Evolutionary conservation across 2,329 filamentous ascomycete species (phyloP).

Genomic region (Cordyceps fumosorosea): DNA sequence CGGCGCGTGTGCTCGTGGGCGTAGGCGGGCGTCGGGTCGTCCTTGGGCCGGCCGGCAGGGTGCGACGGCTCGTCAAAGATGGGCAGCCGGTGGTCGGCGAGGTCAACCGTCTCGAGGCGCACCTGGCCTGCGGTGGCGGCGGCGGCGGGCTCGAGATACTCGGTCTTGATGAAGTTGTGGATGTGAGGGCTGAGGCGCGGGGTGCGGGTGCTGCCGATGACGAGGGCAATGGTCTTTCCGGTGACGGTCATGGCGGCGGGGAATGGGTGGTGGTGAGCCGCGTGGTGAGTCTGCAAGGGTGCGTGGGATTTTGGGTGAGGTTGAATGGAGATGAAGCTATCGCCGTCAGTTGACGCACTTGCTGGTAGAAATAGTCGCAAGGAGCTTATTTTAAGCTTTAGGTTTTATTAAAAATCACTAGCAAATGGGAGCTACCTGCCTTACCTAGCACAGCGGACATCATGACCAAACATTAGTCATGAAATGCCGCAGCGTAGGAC

Average conservation of each 20-base stretch:
- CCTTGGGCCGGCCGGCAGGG: constrained; percentile 28
- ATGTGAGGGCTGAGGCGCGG: constrained; percentile 26
- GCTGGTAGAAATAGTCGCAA: not conserved
- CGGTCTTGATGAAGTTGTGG: constrained; percentile 23
- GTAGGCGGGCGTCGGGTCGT: constrained; percentile 24
- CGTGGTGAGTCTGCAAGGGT: too few relatives aligned
- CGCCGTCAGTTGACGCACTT: not conserved
- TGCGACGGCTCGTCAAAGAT: constrained; percentile 33
- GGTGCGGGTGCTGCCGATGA: constrained; percentile 29
- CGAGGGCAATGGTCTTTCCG: constrained; percentile 25
- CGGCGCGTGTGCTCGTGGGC: constrained; percentile 29
- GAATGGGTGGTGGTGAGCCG: too few relatives aligned
- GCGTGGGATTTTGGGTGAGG: too few relatives aligned
- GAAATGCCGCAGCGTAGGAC: not conserved
- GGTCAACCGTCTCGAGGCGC: constrained; percentile 25
- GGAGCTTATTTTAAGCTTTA: not conserved
- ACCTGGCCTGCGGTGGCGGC: constrained; percentile 13
- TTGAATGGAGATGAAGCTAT: not conserved
- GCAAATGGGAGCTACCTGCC: not conserved
- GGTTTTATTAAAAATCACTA: not conserved
- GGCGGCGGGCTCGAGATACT: constrained; percentile 21
- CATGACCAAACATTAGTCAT: constrained; percentile 1
- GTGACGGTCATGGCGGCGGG: constrained; percentile 2
- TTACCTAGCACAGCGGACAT: not conserved
- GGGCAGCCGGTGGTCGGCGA: constrained; percentile 33